Conservation (phyloP, 164 flowering plant genomes). For the Litsea cubeba region DNA sequence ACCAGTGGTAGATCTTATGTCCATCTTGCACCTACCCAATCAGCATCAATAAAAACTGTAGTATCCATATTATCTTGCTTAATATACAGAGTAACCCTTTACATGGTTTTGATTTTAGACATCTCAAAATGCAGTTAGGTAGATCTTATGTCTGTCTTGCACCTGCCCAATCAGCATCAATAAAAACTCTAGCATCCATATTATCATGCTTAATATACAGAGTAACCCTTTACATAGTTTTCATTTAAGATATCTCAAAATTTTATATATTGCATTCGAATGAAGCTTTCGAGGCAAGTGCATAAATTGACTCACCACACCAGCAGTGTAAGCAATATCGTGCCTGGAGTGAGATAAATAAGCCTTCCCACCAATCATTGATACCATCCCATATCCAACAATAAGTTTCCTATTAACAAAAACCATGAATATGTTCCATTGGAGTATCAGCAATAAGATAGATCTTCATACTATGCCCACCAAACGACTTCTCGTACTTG, state of each 20-base stretch:
- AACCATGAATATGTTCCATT: not conserved
- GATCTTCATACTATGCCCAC: too few relatives aligned
- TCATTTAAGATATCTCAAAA: not conserved
- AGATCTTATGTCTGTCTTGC: not conserved
- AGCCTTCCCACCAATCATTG: not conserved
- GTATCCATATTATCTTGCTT: too few relatives aligned
- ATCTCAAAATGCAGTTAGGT: too few relatives aligned
- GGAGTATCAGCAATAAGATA: not conserved
- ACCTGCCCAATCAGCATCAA: not conserved
- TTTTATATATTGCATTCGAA: not conserved
- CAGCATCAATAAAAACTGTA: not conserved
- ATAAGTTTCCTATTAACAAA: not conserved
- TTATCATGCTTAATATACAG: not conserved
- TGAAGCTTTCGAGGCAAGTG: not conserved
- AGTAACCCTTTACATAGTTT: not conserved
- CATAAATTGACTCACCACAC: constrained; percentile 3
- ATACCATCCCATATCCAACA: not conserved
- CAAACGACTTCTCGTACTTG: too few relatives aligned
- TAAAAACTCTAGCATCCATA: not conserved
- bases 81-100: too few relatives aligned
- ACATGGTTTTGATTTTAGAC: too few relatives aligned
- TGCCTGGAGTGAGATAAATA: not conserved
- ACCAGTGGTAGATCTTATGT: not conserved
- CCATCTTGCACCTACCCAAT: not conserved
- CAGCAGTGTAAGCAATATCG: not conserved